phyloP scores from a whole-genome alignment of 495 filamentous ascomycete species.

The Terfezia boudieri region DNA sequence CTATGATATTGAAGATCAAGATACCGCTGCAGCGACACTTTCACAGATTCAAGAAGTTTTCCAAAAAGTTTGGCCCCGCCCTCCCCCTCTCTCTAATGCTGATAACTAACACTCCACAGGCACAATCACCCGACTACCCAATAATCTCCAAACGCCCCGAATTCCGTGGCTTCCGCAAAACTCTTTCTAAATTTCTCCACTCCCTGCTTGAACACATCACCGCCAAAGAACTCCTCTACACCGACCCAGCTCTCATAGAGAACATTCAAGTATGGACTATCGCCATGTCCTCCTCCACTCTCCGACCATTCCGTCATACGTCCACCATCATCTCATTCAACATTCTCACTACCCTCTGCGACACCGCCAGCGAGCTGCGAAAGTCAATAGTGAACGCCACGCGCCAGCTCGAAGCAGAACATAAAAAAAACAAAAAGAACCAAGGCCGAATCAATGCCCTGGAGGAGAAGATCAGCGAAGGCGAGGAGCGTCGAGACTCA shows the following conservation, averaged over 20 bases:
- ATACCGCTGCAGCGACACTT: slow-evolving; percentile 46
- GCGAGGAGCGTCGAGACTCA: slow-evolving; percentile 36
- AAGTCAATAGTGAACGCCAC: slow-evolving; percentile 47
- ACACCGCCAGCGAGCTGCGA: slow-evolving; percentile 36
- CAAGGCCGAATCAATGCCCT: slow-evolving; percentile 38
- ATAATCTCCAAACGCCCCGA: slow-evolving; percentile 58
- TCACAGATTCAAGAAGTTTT: slow-evolving; percentile 63
- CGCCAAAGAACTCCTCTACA: slow-evolving; percentile 51
- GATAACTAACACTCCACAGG: slow-evolving; percentile 19
- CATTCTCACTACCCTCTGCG: slow-evolving; percentile 47
- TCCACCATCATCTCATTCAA: slow-evolving; percentile 59
- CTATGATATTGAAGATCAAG: slow-evolving; percentile 67
- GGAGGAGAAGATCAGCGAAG: slow-evolving; percentile 40
- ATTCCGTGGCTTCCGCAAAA: slow-evolving; percentile 46
- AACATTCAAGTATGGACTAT: slow-evolving; percentile 71
- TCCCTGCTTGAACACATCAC: slow-evolving; percentile 51
- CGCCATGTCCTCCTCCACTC: slow-evolving; percentile 58
- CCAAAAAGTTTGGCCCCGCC: slow-evolving; percentile 32
- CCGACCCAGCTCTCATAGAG: slow-evolving; percentile 50
- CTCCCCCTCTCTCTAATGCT: background rate
- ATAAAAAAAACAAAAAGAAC: slow-evolving; percentile 47
- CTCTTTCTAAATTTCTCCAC: slow-evolving; percentile 56
- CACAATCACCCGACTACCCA: slow-evolving; percentile 76
- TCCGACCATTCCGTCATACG: slow-evolving; percentile 81
- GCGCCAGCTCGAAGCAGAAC: slow-evolving; percentile 59